Base-by-base conservation (phyloP, 345 rosid genomes). In the Salix udensis region DNA sequence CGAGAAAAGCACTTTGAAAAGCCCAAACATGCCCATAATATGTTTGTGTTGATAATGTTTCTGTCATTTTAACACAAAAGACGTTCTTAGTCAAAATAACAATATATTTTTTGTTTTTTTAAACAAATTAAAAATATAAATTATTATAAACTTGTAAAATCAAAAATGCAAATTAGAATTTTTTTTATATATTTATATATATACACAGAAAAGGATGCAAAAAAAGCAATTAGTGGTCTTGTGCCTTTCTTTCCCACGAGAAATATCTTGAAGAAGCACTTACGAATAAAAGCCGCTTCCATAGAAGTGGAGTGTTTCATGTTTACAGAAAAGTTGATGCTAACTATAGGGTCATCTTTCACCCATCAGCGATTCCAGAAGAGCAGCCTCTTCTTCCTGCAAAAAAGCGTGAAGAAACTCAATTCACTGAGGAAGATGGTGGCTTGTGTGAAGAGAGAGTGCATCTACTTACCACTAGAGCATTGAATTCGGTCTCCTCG, bases 311-410 rank as follows among this genome's bases (percentile, higher is more conserved):
- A 46, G 50, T 0, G 44, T 46, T 13, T 46, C 50, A 46, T 46
- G 18, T 46, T 46, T 46, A 46, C 50, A 65, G 2, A 31, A 34
- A 30, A 28, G 72, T 4, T 46, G 9, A 21, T 23, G 42, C 67
- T 14, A 39, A 52, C 23, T 12, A 34, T 9, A 24, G 46, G 36
- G 76, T 81, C 78, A 88, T 79, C 86, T 83, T 82, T 89, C 94
- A 28, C 97, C 97, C 74, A 88, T 79, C 85, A 91, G 72, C 19
- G 94, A 91, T 80, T 92, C 97, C 65, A 92, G 86, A 62, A 94
- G 92, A 76, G 97, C 94, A 36, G 91, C 94, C 71, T 94, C 97
- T 84, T 92, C 98, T 86, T 91, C 98, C 97, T 92, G 89, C 77
- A 75, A 30, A 66, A 10, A 80, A 39, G 18, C 6, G 37, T 24